Percentiles rank a stretch among this genome's conserved stretches.
Evolutionary conservation across 2,329 filamentous ascomycete genomes (phyloP).

Genomic region (Aspergillus pseudoglaucus): DNA sequence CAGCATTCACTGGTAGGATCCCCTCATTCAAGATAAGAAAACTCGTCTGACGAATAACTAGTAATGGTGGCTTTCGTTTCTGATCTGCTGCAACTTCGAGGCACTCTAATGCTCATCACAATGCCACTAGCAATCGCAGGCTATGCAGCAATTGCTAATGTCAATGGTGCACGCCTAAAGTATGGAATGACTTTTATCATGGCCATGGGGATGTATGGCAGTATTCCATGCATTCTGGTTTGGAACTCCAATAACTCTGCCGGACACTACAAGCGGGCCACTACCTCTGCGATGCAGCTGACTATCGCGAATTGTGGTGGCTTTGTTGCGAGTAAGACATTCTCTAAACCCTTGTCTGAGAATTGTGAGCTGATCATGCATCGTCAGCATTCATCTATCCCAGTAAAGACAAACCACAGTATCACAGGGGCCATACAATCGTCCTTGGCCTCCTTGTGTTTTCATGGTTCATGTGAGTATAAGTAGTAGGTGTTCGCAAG

Average conservation of each 20-base stretch:
- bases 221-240: constrained; percentile 56
- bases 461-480: constrained; percentile 58
- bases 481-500: background rate
- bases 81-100: constrained; percentile 54
- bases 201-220: constrained; percentile 58
- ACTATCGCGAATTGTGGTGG: constrained; percentile 62
- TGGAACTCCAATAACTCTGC: constrained; percentile 65
- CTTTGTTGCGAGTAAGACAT: constrained; percentile 52
- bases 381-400: constrained; percentile 58
- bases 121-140: constrained; percentile 60
- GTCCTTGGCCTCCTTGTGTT: constrained; percentile 55
- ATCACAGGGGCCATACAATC: constrained; percentile 56
- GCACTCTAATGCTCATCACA: constrained; percentile 56
- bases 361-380: constrained; percentile 8
- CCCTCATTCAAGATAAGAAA: background rate
- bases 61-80: constrained; percentile 48
- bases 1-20: constrained; percentile 46
- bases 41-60: constrained; percentile 6
- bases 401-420: constrained; percentile 49
- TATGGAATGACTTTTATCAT: constrained; percentile 64
- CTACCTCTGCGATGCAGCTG: constrained; percentile 58
- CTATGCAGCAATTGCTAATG: constrained; percentile 58
- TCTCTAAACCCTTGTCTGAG: background rate
- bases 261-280: constrained; percentile 64
- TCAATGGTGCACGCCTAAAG: constrained; percentile 45